These are phyloP conservation scores for Passiflora organensis DNA, from an alignment of 345 rosid species.

Conservation along the genomic window DNA sequence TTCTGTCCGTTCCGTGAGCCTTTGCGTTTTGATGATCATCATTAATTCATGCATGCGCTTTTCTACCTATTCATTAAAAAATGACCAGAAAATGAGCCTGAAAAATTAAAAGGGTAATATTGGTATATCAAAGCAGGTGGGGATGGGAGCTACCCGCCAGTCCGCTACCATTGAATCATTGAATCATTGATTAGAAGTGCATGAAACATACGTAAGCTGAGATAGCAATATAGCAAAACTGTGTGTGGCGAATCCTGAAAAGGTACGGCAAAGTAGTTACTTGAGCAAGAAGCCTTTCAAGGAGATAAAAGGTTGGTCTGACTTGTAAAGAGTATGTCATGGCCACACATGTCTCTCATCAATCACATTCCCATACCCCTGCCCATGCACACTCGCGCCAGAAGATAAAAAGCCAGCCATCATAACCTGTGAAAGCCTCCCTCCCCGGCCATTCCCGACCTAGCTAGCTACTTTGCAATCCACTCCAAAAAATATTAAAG, in stretches of 20 bases:
- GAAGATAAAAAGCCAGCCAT: slow-evolving; percentile 51
- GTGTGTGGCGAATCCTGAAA: slow-evolving; percentile 32
- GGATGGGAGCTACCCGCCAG: no score
- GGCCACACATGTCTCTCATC: slow-evolving; percentile 24
- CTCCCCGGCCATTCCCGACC: slow-evolving; percentile 10
- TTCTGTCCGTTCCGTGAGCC: no score
- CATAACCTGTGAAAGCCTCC: slow-evolving; percentile 51
- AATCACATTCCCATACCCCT: slow-evolving; percentile 1
- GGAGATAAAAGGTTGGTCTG: slow-evolving; percentile 15
- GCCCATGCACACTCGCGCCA: slow-evolving; percentile 42
- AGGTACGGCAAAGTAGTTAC: slow-evolving; percentile 23
- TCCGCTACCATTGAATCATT: no score
- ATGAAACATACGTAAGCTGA: not conserved
- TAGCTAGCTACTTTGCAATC: slow-evolving; percentile 5
- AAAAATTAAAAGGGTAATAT: no score
- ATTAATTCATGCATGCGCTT: no score
- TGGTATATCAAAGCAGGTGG: no score
- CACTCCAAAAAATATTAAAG: not conserved
- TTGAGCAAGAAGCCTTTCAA: slow-evolving; percentile 35
- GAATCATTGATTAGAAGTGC: no score
- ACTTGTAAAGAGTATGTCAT: slow-evolving; percentile 22
- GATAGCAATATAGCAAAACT: not conserved
- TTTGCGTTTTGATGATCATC: no score
- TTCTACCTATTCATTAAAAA: no score
- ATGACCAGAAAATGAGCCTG: no score